Base-by-base conservation (phyloP, 306 rosid species). In the Rosa multiflora region DNA sequence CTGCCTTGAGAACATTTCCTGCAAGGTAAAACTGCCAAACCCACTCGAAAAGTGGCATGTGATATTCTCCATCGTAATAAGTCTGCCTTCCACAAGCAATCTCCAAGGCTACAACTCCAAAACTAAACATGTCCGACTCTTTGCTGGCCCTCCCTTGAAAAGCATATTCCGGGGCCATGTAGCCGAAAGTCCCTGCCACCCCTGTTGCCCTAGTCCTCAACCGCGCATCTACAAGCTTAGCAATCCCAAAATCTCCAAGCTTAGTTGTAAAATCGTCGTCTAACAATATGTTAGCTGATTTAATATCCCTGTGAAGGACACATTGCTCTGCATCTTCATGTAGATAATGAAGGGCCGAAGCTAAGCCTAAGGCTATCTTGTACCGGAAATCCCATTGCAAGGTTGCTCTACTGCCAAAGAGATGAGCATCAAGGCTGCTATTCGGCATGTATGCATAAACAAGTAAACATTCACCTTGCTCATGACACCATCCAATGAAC, bases 241-340 rank as follows among this genome's bases (percentile, higher is more conserved):
- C 13, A n/a, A 58, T 58, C 63, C 63, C 63, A 18, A 76, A 76
- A 66, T 32, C 80, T 1, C 73, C 80, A 21, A 48, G 73, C 62
- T 63, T 49, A 10, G 61, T 47, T 61, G 23, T 76, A 39, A 2
- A 91, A 72, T 87, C 83, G 0, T 63, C 72, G 75, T 91, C 90
- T 53, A 88, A 20, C 55, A 88, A 42, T 53, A 91, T 76, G 52
- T 91, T 87, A 1, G 88, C 89, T 0, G 91, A 87, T 29, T 89
- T 91, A 4, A 88, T 89, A 39, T 89, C 96, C 42, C 90, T 81
- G 11, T 87, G 93, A 42, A 89, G 85, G 10, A 88, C 88, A 63
- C 87, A 84, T 46, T 88, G 88, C 66, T 91, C 89, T 1, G 84
- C 88, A 7, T 87, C 93, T 49, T 86, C 93, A 2, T 88, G 93